Evolutionary conservation across 108 stramenopile species (phyloP), one percentile per base, ranked within the genome.

Genomic region (Skeletonema menzelii): DNA sequence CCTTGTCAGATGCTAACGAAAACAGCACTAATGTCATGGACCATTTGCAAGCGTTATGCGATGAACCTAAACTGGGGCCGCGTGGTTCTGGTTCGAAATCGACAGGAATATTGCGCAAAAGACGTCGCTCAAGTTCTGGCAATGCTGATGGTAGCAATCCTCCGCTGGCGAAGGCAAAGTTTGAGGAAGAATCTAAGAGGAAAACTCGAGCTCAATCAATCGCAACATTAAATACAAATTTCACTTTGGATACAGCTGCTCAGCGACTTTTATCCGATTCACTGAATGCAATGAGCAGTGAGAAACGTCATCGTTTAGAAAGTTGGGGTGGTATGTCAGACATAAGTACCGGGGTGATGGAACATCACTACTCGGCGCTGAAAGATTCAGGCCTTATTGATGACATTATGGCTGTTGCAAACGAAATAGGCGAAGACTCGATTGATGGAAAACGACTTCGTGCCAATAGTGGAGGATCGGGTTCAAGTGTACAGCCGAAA

Each of bases 271-370:
- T 73, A 11, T 30, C 49, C 3, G 72, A 73, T 24, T 42, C 72
- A n/a, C 49, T 73, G n/a, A 63, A 59, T n/a, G 56, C 56, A 11
- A 65, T 73, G 30, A 56, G 59, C 26, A 20, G 27, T 34, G 72
- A 58, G 28, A 56, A 82, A 64, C 64, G 92, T 55, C 76, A 89
- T 57, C 86, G 93, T 37, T 49, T 87, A 7, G 93, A 94, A 59
- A 90, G 89, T 67, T 94, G 93, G 93, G 93, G 93, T 57, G 93
- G 85, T 19, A 94, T 94, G 93, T 91, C 91, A 13, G 93, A 94
- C 76, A 64, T 93, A 20, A 88, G 87, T 46, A 58, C 56, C 20
- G 61, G 67, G 17, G 79, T 47, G 27, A 72, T 76, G 67, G 73
- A 37, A 37, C 11, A 53, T 28, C 61, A 34, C 20, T 37, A 76